These are phyloP conservation scores for Aethionema arabicum DNA, from an alignment of 345 rosid genomes.

Conservation along the genomic window DNA sequence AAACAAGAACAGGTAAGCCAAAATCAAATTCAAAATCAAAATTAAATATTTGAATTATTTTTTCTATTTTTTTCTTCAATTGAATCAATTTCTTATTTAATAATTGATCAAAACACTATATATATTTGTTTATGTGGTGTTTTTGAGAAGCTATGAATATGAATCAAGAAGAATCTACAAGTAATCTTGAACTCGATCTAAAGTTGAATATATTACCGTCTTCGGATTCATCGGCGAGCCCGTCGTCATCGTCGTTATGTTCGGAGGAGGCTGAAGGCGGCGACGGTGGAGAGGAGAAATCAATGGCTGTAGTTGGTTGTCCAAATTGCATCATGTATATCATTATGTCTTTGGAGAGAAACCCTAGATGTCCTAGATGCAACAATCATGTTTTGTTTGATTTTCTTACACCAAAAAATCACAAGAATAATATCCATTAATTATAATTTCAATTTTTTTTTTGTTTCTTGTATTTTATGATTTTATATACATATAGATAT, in stretches of 20 bases:
- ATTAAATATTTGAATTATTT: conserved; percentile 13
- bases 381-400: conserved; percentile 37
- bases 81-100: conserved; percentile 2
- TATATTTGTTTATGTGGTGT: not conserved
- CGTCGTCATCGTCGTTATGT: conserved; percentile 32
- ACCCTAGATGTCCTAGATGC: conserved; percentile 42
- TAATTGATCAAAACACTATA: conserved; percentile 1
- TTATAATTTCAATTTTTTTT: not conserved
- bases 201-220: conserved; percentile 21
- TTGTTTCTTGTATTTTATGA: not conserved
- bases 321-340: conserved; percentile 38
- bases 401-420: conserved; percentile 28
- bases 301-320: conserved; percentile 41
- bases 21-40: too few relatives aligned
- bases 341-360: conserved; percentile 35
- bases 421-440: conserved; percentile 19
- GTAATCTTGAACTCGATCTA: conserved; percentile 35
- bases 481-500: conserved; percentile 8
- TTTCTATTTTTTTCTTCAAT: not conserved
- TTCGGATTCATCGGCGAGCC: conserved; percentile 35
- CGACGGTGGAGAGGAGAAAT: conserved; percentile 34
- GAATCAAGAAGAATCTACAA: conserved; percentile 29
- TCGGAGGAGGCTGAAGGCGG: conserved; percentile 34
- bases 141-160: conserved; percentile 31
- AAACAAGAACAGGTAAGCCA: conserved; percentile 36